Evolutionary conservation across 176 grass and related monocot genomes (phyloP).

Genomic region (Saccharum officinarum): DNA sequence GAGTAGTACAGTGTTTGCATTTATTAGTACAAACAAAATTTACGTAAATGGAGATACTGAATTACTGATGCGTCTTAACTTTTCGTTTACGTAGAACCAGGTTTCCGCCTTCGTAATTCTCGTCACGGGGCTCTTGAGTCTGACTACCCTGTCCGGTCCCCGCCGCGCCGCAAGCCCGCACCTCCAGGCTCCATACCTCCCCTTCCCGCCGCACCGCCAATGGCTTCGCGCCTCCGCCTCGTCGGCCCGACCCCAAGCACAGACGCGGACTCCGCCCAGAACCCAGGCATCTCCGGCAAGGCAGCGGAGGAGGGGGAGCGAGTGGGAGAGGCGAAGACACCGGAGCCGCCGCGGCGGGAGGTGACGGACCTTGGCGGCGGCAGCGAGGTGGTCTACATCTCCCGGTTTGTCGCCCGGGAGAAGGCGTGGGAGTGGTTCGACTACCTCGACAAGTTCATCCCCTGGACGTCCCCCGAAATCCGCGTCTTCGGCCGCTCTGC

Average conservation of each 20-base stretch:
- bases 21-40: background rate
- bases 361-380: constrained; percentile 56
- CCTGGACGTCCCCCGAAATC: constrained; percentile 67
- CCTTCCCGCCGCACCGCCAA: constrained; percentile 22
- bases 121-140: background rate
- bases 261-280: background rate
- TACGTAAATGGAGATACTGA: background rate
- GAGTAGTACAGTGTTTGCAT: no score
- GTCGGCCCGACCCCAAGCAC: background rate
- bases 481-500: constrained; percentile 66
- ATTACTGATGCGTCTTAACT: background rate
- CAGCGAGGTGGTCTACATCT: constrained; percentile 75
- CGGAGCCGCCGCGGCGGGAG: constrained; percentile 30
- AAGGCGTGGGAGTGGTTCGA: constrained; percentile 77
- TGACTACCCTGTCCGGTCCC: background rate
- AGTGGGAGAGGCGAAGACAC: constrained; percentile 1
- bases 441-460: constrained; percentile 64
- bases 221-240: constrained; percentile 60
- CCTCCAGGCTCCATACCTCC: no score
- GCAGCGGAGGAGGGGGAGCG: background rate
- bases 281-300: background rate
- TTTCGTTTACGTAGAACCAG: background rate
- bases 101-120: background rate
- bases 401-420: constrained; percentile 54
- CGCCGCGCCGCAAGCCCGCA: background rate